A percentile compares a stretch with the other conserved stretches of the same genome.
Conservation (phyloP, 257 asterid genomes). For the Paulownia fortunei region DNA sequence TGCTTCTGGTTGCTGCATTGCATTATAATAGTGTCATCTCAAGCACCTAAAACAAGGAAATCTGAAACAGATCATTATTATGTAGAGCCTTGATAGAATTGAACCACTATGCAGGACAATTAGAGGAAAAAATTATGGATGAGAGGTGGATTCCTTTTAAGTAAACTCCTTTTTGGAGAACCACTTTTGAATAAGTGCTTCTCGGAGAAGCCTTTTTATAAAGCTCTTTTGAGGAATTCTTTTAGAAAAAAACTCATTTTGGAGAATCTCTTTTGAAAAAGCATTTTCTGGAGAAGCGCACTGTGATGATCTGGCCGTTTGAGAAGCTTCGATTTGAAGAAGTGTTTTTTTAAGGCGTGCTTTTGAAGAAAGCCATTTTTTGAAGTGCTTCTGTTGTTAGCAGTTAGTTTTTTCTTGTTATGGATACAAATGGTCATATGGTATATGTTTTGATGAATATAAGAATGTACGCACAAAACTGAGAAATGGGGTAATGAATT, state of each 20-base stretch:
- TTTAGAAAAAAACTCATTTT: background rate
- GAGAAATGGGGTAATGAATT: background rate
- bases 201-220: background rate
- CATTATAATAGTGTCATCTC: background rate
- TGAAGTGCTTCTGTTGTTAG: background rate
- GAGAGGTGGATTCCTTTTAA: background rate
- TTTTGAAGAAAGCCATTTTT: background rate
- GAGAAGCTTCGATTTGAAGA: background rate
- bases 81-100: background rate
- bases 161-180: background rate
- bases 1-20: background rate
- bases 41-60: background rate
- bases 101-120: background rate
- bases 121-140: background rate
- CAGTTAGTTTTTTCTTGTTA: background rate
- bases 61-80: background rate
- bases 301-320: background rate
- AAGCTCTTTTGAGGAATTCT: background rate
- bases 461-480: background rate
- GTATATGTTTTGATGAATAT: background rate
- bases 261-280: background rate
- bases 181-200: conserved; percentile 11
- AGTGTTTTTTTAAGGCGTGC: background rate
- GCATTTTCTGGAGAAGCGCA: background rate
- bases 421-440: background rate